Conservation (phyloP, 352 stramenopile genomes). For the Elongisporangium senticosum region DNA sequence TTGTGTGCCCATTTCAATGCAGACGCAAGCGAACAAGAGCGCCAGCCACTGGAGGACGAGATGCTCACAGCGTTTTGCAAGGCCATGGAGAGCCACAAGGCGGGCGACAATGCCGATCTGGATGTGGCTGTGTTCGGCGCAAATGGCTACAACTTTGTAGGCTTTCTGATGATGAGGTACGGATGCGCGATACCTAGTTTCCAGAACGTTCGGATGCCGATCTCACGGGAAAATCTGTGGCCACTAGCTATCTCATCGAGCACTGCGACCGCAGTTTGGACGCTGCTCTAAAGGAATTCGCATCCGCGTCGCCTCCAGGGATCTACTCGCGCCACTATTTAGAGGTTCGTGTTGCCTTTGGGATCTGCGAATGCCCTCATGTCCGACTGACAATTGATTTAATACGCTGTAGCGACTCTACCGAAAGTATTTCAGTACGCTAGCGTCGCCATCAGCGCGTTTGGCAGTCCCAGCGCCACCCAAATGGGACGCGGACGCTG, state of each 20-base stretch:
- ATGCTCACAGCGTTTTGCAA: slow-evolving; percentile 61
- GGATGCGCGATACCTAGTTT: not conserved
- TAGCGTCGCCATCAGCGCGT: slow-evolving; percentile 41
- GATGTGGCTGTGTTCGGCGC: slow-evolving; percentile 69
- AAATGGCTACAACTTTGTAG: slow-evolving; percentile 63
- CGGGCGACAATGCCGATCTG: slow-evolving; percentile 62
- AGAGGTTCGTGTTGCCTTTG: slow-evolving; percentile 30
- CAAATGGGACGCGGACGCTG: slow-evolving; percentile 53
- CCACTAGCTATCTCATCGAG: slow-evolving; percentile 65
- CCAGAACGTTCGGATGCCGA: not conserved
- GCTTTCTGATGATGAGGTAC: slow-evolving; percentile 71
- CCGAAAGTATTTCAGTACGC: slow-evolving; percentile 71
- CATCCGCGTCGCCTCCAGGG: slow-evolving; percentile 38
- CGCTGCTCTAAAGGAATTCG: slow-evolving; percentile 62
- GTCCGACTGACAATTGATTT: slow-evolving; percentile 5
- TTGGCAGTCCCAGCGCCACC: slow-evolving; percentile 48
- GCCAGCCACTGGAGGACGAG: slow-evolving; percentile 34
- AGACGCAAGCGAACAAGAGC: slow-evolving; percentile 26
- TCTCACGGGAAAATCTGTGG: not conserved
- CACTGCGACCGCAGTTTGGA: slow-evolving; percentile 55
- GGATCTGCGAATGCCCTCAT: not conserved
- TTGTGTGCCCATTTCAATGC: slow-evolving; percentile 2
- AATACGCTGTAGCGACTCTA: slow-evolving; percentile 41
- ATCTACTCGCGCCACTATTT: slow-evolving; percentile 67
- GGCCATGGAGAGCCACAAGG: slow-evolving; percentile 47